Evolutionary conservation across 2,329 filamentous ascomycete genomes (phyloP).

Genomic region (Monilinia polystroma): DNA sequence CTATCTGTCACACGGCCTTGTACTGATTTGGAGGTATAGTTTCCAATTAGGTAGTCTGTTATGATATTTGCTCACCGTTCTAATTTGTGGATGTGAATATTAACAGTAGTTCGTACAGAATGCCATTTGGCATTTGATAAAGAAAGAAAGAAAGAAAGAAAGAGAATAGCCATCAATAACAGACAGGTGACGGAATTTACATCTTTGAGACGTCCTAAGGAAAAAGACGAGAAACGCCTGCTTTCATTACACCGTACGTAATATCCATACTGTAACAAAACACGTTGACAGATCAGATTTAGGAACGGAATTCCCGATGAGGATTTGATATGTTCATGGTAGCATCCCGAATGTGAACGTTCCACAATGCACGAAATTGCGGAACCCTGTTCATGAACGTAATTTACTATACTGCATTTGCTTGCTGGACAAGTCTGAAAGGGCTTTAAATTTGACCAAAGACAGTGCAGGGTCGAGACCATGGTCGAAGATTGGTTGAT

Average conservation of each 20-base stretch:
- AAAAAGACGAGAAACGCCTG: slow-evolving; percentile 3
- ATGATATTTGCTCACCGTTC: slow-evolving; percentile 6
- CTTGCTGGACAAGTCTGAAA: not conserved
- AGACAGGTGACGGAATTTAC: not conserved
- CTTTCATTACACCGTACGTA: not conserved
- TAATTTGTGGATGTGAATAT: not conserved
- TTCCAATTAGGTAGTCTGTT: not conserved
- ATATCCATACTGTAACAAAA: slow-evolving; percentile 3
- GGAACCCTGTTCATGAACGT: slow-evolving; percentile 2
- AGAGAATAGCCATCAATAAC: not conserved
- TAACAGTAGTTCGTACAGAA: not conserved
- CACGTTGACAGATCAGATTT: slow-evolving; percentile 19
- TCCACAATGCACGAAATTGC: slow-evolving; percentile 24
- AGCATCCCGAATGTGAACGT: slow-evolving; percentile 23
- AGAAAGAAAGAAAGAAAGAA: not conserved
- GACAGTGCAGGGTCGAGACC: slow-evolving; percentile 14
- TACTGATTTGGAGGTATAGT: slow-evolving; percentile 11
- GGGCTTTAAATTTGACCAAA: not conserved
- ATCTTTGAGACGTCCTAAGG: slow-evolving; percentile 6
- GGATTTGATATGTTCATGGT: slow-evolving; percentile 18
- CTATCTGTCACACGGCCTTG: slow-evolving; percentile 17
- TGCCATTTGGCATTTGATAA: not conserved
- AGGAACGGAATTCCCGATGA: slow-evolving; percentile 8
- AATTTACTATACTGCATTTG: not conserved
- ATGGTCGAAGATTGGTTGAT: slow-evolving; percentile 13